phyloP scores from a whole-genome alignment of 2,329 filamentous ascomycete species.

The Ophiostoma himal-ulmi region DNA sequence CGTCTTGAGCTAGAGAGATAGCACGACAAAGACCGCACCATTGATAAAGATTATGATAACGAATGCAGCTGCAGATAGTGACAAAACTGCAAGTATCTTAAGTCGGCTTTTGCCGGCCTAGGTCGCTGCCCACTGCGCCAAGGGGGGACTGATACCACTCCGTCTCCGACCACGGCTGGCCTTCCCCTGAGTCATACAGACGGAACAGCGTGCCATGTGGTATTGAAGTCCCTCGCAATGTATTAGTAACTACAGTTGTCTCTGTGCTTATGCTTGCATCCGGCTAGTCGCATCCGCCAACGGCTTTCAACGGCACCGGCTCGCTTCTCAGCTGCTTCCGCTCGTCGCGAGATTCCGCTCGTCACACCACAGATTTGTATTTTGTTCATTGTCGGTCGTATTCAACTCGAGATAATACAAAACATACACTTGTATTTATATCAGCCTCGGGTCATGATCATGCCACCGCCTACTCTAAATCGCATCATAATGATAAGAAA shows the following conservation, averaged over 20 bases:
- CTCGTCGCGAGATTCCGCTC: neutral
- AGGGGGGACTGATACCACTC: conserved; percentile 7
- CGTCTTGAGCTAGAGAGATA: neutral
- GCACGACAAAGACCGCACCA: neutral
- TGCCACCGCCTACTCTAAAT: neutral
- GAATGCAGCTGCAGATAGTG: neutral
- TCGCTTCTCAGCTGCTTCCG: neutral
- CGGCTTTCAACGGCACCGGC: neutral
- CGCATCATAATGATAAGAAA: neutral
- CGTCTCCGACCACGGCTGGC: conserved; percentile 1
- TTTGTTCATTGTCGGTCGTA: too few relatives aligned
- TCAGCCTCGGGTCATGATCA: neutral
- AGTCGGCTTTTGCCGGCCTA: conserved; percentile 9
- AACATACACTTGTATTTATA: neutral
- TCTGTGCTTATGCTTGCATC: neutral
- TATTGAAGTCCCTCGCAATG: neutral
- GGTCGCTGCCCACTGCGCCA: neutral
- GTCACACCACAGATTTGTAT: neutral
- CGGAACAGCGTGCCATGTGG: neutral
- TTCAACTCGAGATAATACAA: neutral
- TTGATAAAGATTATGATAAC: neutral
- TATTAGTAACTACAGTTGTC: neutral
- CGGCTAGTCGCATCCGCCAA: neutral
- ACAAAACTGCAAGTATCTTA: neutral
- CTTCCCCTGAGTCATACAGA: neutral